Percentiles rank a stretch among this genome's conserved stretches.
Conservation (phyloP, 2,329 filamentous ascomycete genomes). For the Penicillium capsulatum region DNA sequence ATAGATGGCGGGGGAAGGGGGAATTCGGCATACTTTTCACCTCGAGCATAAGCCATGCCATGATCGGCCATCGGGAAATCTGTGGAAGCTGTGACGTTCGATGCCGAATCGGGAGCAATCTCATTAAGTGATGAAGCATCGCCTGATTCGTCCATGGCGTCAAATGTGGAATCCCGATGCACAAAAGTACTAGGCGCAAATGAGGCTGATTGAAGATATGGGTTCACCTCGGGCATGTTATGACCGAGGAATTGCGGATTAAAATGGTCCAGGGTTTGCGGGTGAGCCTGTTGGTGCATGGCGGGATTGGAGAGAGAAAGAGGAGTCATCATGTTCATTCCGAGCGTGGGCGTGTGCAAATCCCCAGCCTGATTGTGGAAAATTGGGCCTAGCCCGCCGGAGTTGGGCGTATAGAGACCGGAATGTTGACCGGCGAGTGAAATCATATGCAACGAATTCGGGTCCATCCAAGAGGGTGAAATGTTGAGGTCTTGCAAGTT, state of each 20-base stretch:
- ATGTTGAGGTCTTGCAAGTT: constrained; percentile 81
- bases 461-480: constrained; percentile 82
- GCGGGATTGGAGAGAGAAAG: constrained; percentile 71
- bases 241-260: constrained; percentile 54
- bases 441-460: constrained; percentile 75
- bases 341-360: constrained; percentile 75
- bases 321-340: constrained; percentile 72
- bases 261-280: constrained; percentile 63
- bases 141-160: constrained; percentile 65
- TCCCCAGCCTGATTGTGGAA: constrained; percentile 83
- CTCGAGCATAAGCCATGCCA: constrained; percentile 28
- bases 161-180: constrained; percentile 74
- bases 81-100: constrained; percentile 42
- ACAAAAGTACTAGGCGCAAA: constrained; percentile 78
- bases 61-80: constrained; percentile 20
- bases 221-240: constrained; percentile 64
- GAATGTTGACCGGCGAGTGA: constrained; percentile 74
- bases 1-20: neutral
- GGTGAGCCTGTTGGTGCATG: constrained; percentile 59
- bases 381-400: constrained; percentile 69
- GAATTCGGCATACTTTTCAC: constrained; percentile 53
- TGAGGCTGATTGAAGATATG: constrained; percentile 59
- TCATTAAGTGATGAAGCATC: constrained; percentile 65
- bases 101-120: constrained; percentile 50
- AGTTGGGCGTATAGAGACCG: constrained; percentile 84